Percentiles rank a stretch among this genome's conserved stretches.
Conservation (phyloP, 192 early-diverging fungal species). For the Linnemannia zychae region DNA sequence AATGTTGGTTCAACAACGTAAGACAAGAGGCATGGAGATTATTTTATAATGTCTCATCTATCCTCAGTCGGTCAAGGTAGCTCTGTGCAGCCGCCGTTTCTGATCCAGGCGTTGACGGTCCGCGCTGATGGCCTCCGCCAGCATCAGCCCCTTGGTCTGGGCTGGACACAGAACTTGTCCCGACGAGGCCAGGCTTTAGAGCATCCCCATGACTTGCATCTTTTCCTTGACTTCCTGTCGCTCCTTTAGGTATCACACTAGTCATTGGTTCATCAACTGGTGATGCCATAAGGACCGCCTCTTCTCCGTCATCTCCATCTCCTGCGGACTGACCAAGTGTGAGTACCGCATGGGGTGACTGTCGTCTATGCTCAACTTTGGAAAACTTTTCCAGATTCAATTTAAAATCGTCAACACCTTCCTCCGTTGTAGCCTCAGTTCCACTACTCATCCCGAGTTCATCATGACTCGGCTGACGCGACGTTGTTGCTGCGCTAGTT, state of each 20-base stretch:
- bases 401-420: not conserved
- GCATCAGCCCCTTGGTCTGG: not conserved
- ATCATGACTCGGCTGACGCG: not conserved
- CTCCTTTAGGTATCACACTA: not conserved
- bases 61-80: not conserved
- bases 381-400: slow-evolving; percentile 17
- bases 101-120: not conserved
- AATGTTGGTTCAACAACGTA: not conserved
- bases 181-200: not conserved
- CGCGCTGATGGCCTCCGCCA: not conserved
- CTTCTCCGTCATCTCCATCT: not conserved
- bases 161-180: not conserved
- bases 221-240: not conserved
- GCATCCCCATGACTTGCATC: not conserved
- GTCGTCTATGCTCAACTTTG: slow-evolving; percentile 17
- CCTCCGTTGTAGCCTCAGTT: not conserved
- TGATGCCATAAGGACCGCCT: not conserved
- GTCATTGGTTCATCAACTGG: not conserved
- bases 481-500: not conserved
- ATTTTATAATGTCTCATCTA: not conserved
- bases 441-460: not conserved
- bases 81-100: not conserved
- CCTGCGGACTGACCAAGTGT: not conserved
- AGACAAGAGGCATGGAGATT: not conserved
- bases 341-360: slow-evolving; percentile 32